These are phyloP conservation scores for Trichophaea hybrida DNA, from an alignment of 2,329 filamentous ascomycete genomes.

Conservation along the genomic window DNA sequence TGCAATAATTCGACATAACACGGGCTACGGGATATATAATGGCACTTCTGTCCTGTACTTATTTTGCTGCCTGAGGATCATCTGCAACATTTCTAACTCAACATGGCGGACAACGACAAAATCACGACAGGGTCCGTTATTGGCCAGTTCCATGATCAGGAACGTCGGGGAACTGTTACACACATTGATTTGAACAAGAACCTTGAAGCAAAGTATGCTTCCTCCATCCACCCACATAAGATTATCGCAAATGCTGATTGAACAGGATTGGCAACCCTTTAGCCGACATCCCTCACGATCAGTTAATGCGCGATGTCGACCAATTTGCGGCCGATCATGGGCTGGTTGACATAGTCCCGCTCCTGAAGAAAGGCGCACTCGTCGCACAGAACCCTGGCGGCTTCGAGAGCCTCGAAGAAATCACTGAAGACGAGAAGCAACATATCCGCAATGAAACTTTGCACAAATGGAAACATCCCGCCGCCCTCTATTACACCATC, in stretches of 20 bases:
- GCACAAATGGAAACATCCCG: slow-evolving; percentile 54
- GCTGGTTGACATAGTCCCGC: slow-evolving; percentile 42
- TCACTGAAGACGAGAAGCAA: slow-evolving; percentile 46
- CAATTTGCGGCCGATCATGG: slow-evolving; percentile 47
- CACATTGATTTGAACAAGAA: slow-evolving; percentile 4
- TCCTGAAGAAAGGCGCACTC: slow-evolving; percentile 55
- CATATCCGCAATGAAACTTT: slow-evolving; percentile 47
- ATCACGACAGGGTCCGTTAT: not conserved
- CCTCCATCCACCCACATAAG: not conserved
- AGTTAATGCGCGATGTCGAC: slow-evolving; percentile 42
- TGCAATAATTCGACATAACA: too few species aligned
- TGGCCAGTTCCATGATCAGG: not conserved
- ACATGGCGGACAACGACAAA: not conserved
- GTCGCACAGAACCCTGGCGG: slow-evolving; percentile 54
- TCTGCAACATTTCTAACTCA: not conserved
- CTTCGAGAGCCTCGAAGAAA: slow-evolving; percentile 47
- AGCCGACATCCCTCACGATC: slow-evolving; percentile 38
- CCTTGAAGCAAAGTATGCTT: slow-evolving; percentile 3
- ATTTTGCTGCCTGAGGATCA: not conserved
- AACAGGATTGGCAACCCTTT: slow-evolving; percentile 43
- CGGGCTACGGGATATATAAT: not conserved
- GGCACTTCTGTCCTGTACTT: not conserved
- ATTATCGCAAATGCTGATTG: not conserved
- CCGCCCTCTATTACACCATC: slow-evolving; percentile 33
- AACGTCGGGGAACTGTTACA: not conserved